These are phyloP conservation scores for Acer negundo DNA, from an alignment of 345 rosid species.

Conservation along the genomic window DNA sequence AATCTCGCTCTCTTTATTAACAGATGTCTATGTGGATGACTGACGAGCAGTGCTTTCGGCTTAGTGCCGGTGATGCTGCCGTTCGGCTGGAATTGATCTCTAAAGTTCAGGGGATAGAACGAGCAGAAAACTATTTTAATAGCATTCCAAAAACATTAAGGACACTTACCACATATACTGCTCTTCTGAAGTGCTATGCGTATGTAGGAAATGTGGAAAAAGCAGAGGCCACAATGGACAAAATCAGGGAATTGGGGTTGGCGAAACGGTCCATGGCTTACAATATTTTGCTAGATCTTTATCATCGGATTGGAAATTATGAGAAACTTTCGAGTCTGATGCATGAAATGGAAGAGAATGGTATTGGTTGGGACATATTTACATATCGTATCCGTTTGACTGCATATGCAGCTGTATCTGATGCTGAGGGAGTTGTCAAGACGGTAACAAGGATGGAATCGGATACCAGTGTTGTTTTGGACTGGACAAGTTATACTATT, in stretches of 20 bases:
- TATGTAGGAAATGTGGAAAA: slow-evolving; percentile 31
- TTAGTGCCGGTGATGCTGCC: slow-evolving; percentile 29
- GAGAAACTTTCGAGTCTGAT: slow-evolving; percentile 30
- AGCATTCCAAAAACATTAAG: slow-evolving; percentile 23
- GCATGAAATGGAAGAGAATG: slow-evolving; percentile 36
- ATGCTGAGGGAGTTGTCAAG: slow-evolving; percentile 30
- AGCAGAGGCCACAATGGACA: slow-evolving; percentile 40
- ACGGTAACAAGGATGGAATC: slow-evolving; percentile 31
- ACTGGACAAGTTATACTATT: slow-evolving; percentile 21
- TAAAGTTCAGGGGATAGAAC: slow-evolving; percentile 36
- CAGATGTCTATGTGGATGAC: slow-evolving; percentile 54
- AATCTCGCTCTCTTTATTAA: neutral
- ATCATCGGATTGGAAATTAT: slow-evolving; percentile 24
- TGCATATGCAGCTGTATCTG: slow-evolving; percentile 33
- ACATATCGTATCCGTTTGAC: slow-evolving; percentile 22
- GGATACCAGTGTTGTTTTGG: slow-evolving; percentile 21
- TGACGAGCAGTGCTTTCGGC: slow-evolving; percentile 25
- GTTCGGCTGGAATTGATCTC: slow-evolving; percentile 43
- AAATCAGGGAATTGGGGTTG: slow-evolving; percentile 37
- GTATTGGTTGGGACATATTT: slow-evolving; percentile 20
- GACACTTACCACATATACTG: slow-evolving; percentile 23
- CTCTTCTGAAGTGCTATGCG: slow-evolving; percentile 48
- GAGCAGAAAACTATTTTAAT: slow-evolving; percentile 38
- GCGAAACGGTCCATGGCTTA: slow-evolving; percentile 2
- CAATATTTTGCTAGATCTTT: slow-evolving; percentile 34